Conservation (phyloP, 2,329 filamentous ascomycete species). For the Cercospora beticola region DNA sequence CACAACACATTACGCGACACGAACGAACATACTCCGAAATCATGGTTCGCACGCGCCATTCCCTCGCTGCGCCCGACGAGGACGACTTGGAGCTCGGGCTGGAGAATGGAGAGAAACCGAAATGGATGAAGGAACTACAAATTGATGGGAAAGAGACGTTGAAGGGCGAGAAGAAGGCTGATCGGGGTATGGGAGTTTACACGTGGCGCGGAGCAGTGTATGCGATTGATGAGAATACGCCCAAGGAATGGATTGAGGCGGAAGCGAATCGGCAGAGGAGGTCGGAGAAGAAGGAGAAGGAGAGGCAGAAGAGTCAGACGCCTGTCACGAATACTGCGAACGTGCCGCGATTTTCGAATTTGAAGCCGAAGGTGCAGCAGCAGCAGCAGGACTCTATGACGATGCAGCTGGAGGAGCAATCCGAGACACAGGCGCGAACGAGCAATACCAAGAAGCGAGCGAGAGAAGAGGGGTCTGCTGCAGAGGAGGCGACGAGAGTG, state of each 20-base stretch:
- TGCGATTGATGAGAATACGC: slow-evolving; percentile 23
- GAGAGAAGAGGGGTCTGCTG: not conserved
- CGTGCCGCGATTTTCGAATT: not conserved
- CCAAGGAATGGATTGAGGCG: slow-evolving; percentile 24
- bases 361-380: not conserved
- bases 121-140: slow-evolving; percentile 12
- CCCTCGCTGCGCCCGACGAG: not conserved
- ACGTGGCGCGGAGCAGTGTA: slow-evolving; percentile 24
- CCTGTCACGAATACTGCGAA: not conserved
- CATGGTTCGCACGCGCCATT: slow-evolving; percentile 15
- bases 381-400: not conserved
- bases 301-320: not conserved
- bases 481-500: not conserved
- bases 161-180: slow-evolving; percentile 13
- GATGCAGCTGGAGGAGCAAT: not conserved
- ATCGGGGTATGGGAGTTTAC: slow-evolving; percentile 8
- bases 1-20: not conserved
- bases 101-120: slow-evolving; percentile 10
- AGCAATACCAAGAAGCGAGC: not conserved
- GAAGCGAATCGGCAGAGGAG: slow-evolving; percentile 14
- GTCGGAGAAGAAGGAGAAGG: slow-evolving; percentile 7
- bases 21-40: not conserved
- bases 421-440: not conserved
- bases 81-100: not conserved
- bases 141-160: slow-evolving; percentile 22